phyloP scores from a whole-genome alignment of 2,329 filamentous ascomycete species.

The Zymoseptoria pseudotritici region DNA sequence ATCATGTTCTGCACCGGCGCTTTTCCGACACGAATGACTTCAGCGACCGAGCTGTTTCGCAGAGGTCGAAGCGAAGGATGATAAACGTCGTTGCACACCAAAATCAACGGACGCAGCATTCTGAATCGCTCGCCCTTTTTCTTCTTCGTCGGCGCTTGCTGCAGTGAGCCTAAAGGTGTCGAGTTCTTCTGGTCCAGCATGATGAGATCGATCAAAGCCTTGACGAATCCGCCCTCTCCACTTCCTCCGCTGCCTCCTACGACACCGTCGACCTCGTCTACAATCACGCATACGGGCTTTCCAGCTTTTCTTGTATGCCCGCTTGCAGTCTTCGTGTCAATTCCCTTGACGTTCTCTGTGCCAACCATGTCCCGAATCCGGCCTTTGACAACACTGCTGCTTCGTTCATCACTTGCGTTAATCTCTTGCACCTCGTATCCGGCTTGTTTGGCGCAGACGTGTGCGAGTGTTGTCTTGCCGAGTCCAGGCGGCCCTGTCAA shows the following conservation, averaged over 20 bases:
- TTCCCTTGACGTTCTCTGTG: slow-evolving; percentile 82
- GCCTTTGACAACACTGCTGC: slow-evolving; percentile 79
- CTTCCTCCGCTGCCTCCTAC: slow-evolving; percentile 67
- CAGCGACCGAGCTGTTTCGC: slow-evolving; percentile 75
- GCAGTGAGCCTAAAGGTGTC: slow-evolving; percentile 25
- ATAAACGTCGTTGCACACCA: slow-evolving; percentile 97
- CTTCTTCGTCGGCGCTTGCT: slow-evolving; percentile 38
- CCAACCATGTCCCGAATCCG: slow-evolving; percentile 85
- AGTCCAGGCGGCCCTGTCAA: slow-evolving; percentile 86
- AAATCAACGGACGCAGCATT: slow-evolving; percentile 76
- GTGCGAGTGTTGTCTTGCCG: slow-evolving; percentile 91
- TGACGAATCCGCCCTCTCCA: slow-evolving; percentile 88
- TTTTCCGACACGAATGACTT: slow-evolving; percentile 86
- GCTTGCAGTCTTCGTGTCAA: slow-evolving; percentile 46
- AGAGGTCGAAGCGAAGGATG: slow-evolving; percentile 80
- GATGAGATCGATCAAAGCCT: slow-evolving; percentile 85
- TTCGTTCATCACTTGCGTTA: slow-evolving; percentile 94
- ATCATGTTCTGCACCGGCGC: slow-evolving; percentile 82
- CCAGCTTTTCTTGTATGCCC: slow-evolving; percentile 63
- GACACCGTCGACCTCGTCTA: slow-evolving; percentile 95
- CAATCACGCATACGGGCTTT: slow-evolving; percentile 83
- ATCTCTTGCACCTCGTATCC: slow-evolving; percentile 96
- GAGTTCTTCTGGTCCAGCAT: slow-evolving; percentile 78
- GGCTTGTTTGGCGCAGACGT: slow-evolving; percentile 90
- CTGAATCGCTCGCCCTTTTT: slow-evolving; percentile 82